Conservation (phyloP, 495 filamentous ascomycete species). For the Penicillium lagena region DNA sequence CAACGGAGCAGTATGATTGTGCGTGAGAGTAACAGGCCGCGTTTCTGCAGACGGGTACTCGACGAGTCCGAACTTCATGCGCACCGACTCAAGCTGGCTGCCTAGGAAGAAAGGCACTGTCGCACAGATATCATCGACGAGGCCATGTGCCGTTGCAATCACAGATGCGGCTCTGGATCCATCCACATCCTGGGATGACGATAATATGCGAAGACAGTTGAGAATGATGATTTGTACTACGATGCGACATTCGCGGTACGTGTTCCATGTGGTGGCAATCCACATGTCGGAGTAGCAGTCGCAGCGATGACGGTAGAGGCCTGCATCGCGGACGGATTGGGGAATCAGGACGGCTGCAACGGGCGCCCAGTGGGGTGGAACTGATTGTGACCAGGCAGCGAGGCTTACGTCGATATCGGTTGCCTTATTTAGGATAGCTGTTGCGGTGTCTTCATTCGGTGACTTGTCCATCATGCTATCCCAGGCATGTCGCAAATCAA, state of each 20-base stretch:
- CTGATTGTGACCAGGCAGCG: slow-evolving; percentile 17
- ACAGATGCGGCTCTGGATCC: not conserved
- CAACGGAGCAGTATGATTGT: slow-evolving; percentile 24
- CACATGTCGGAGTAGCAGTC: slow-evolving; percentile 56
- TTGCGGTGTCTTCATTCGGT: slow-evolving; percentile 6
- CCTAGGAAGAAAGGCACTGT: slow-evolving; percentile 36
- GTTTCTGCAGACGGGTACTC: slow-evolving; percentile 30
- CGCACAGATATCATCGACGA: slow-evolving; percentile 35
- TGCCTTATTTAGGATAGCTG: slow-evolving; percentile 17
- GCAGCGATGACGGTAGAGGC: slow-evolving; percentile 44
- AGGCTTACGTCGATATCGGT: slow-evolving; percentile 21
- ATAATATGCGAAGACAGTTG: slow-evolving; percentile 19
- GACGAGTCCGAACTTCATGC: slow-evolving; percentile 21
- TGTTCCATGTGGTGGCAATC: slow-evolving; percentile 57
- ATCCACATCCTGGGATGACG: slow-evolving; percentile 2
- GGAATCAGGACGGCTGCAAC: slow-evolving; percentile 25
- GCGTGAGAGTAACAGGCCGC: slow-evolving; percentile 17
- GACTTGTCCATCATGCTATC: slow-evolving; percentile 2
- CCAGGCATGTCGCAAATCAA: slow-evolving; percentile 23
- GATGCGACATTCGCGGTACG: slow-evolving; percentile 53
- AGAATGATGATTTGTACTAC: slow-evolving; percentile 48
- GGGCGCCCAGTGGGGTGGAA: slow-evolving; percentile 26
- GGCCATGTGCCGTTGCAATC: slow-evolving; percentile 15
- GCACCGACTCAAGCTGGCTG: slow-evolving; percentile 25
- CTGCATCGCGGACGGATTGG: slow-evolving; percentile 23